Evolutionary conservation across 1,284 basidiomycete genomes (phyloP).

Genomic region (Tilletia indica): DNA sequence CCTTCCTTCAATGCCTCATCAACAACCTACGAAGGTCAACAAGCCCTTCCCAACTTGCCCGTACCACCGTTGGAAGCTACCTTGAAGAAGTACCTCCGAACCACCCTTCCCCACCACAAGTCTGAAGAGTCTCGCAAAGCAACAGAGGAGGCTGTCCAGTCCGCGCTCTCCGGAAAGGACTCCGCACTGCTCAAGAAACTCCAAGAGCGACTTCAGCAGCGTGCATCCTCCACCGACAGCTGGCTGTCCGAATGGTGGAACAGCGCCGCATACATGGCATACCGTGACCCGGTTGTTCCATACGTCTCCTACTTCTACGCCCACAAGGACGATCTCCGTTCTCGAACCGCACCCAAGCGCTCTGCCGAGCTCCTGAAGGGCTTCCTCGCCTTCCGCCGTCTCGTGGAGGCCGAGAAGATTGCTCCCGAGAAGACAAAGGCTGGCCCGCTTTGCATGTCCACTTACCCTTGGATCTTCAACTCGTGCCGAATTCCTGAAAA

Average conservation of each 20-base stretch:
- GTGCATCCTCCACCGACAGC: slow-evolving; percentile 64
- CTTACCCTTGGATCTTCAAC: slow-evolving; percentile 99
- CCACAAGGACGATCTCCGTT: slow-evolving; percentile 66
- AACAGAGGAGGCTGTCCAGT: slow-evolving; percentile 60
- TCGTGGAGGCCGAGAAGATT: slow-evolving; percentile 63
- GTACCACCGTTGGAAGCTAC: slow-evolving; percentile 53
- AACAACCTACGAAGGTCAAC: slow-evolving; percentile 35
- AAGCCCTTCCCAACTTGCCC: slow-evolving; percentile 49
- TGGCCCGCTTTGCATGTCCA: slow-evolving; percentile 82
- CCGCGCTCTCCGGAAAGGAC: slow-evolving; percentile 64
- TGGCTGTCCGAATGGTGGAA: slow-evolving; percentile 99
- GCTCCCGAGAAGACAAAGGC: slow-evolving; percentile 85
- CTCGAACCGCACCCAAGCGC: slow-evolving; percentile 40
- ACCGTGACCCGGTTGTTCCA: slow-evolving; percentile 82
- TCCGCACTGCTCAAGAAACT: slow-evolving; percentile 72
- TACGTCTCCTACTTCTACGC: slow-evolving; percentile 95
- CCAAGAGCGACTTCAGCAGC: slow-evolving; percentile 74
- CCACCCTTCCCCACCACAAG: slow-evolving; percentile 44
- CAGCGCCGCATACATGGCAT: slow-evolving; percentile 68
- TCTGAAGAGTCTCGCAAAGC: slow-evolving; percentile 32
- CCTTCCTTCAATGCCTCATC: slow-evolving; percentile 5
- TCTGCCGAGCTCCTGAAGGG: slow-evolving; percentile 51
- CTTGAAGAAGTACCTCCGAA: slow-evolving; percentile 46
- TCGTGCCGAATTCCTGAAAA: slow-evolving; percentile 79
- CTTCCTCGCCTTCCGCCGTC: slow-evolving; percentile 49